Evolutionary conservation across 2,329 filamentous ascomycete species (phyloP).

Genomic region (Stachybotrys elegans): DNA sequence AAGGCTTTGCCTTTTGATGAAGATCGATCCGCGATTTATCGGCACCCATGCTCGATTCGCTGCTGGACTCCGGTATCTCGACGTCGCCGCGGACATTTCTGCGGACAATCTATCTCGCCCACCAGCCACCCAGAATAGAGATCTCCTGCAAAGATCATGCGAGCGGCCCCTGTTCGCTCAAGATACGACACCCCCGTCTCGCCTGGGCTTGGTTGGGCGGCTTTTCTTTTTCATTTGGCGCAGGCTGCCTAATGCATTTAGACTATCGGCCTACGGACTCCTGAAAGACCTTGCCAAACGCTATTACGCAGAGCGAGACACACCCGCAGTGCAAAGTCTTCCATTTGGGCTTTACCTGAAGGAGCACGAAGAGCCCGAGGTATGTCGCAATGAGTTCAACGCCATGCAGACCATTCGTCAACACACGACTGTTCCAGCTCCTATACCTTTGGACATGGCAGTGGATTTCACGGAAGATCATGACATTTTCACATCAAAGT

Average conservation of each 20-base stretch:
- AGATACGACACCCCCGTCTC: not conserved
- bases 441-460: conserved; percentile 19
- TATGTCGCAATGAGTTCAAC: conserved; percentile 20
- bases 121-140: not conserved
- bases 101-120: not conserved
- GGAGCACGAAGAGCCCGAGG: conserved; percentile 6
- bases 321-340: conserved; percentile 14
- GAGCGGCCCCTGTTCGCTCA: not conserved
- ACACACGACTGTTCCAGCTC: conserved; percentile 21
- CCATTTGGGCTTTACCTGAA: conserved; percentile 28
- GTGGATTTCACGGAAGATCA: conserved; percentile 12
- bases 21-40: conserved; percentile 22
- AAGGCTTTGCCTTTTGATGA: conserved; percentile 13
- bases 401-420: conserved; percentile 17
- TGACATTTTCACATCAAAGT: not conserved
- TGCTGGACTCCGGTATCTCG: conserved; percentile 19
- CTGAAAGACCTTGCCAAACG: not conserved
- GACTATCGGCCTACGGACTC: conserved; percentile 3
- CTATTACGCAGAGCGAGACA: conserved; percentile 6
- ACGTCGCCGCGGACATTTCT: conserved; percentile 11
- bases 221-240: conserved; percentile 5
- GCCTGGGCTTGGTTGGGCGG: not conserved
- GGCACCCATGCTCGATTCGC: conserved; percentile 21
- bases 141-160: not conserved
- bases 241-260: not conserved